These are phyloP conservation scores for Fraxinus anomala DNA, from an alignment of 257 asterid species.

Conservation along the genomic window DNA sequence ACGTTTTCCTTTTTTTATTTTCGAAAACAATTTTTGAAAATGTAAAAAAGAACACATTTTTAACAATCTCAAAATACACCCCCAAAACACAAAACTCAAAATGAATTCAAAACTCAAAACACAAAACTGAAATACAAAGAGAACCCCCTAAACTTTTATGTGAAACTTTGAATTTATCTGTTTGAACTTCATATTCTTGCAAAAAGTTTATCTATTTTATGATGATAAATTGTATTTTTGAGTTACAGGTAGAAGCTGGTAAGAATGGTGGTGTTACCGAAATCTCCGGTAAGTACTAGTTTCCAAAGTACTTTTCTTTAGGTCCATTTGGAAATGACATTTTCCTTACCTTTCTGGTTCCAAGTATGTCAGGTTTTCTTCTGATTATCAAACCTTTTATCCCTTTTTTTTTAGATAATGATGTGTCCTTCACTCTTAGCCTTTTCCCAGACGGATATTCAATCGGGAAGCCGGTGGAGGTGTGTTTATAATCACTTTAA, in stretches of 20 bases:
- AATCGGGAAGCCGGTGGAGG: constrained; percentile 75
- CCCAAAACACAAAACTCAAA: background rate
- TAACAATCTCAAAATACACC: too few relatives aligned
- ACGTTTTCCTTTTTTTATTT: too few relatives aligned
- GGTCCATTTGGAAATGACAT: background rate
- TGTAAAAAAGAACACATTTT: too few relatives aligned
- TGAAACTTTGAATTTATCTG: background rate
- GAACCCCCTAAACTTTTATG: too few relatives aligned
- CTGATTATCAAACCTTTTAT: background rate
- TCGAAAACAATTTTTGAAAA: too few relatives aligned
- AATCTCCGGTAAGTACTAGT: constrained; percentile 43
- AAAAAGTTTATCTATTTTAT: background rate
- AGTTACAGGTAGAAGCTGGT: constrained; percentile 44
- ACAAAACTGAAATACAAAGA: too few relatives aligned
- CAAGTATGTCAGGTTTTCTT: background rate
- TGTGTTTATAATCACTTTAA: constrained; percentile 36
- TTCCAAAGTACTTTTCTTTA: background rate
- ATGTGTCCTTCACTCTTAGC: constrained; percentile 71
- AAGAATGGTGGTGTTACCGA: constrained; percentile 39
- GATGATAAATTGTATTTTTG: constrained; percentile 17
- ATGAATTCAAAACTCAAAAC: too few relatives aligned
- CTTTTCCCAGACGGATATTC: constrained; percentile 89
- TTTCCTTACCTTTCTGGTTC: background rate
- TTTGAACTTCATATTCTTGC: background rate
- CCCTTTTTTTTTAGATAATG: constrained; percentile 50